Evolutionary conservation across 805 yeast genomes (phyloP), one percentile per base, ranked within the genome.

Genomic region (Candida rishiriensis): DNA sequence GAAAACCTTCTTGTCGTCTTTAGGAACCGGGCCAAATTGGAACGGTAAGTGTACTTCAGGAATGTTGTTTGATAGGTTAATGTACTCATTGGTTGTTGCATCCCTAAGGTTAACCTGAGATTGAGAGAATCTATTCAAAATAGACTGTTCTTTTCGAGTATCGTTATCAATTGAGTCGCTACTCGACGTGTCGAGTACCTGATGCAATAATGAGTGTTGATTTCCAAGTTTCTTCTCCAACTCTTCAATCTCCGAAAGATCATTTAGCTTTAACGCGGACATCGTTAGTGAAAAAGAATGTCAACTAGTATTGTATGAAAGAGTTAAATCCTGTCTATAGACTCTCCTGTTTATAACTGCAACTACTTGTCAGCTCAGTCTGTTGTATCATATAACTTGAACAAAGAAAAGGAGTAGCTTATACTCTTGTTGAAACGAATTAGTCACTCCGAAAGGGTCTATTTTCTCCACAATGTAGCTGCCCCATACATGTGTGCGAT

Each of bases 1-100:
- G 66, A 93, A 87, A 14, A 65, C 68, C 30, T 52, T 56, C 16
- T 56, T 60, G 40, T 57, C 53, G 26, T 50, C 63, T 35, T 51
- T 52, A 1, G 56, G 50, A 18, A 52, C 56, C 6, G 63, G 55
- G 2, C 63, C 69, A 37, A 55, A 51, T 1, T 59, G 59, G 36
- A 59, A 60, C 10, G 52, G 58, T 32, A 66, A 45, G 0, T 43
- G 31, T 3, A 63, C 59, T 8, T 52, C 53, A 3, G 70, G 70
- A n/a, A 59, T 34, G 36, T 55, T 45, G 12, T 40, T 21, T 3
- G 48, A 39, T 15, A 57, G 45, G 26, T 43, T 28, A 10, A 36
- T 34, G 26, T 47, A 46, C 30, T 50, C 55, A 28, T 21, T 10
- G 37, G 43, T 45, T 32, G 49, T 51, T 10, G 46, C 44, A 16